A percentile compares a stretch with the other conserved stretches of the same genome.
Evolutionary conservation across 2,329 filamentous ascomycete species (phyloP).

Genomic region (Monosporascus cannonballus): DNA sequence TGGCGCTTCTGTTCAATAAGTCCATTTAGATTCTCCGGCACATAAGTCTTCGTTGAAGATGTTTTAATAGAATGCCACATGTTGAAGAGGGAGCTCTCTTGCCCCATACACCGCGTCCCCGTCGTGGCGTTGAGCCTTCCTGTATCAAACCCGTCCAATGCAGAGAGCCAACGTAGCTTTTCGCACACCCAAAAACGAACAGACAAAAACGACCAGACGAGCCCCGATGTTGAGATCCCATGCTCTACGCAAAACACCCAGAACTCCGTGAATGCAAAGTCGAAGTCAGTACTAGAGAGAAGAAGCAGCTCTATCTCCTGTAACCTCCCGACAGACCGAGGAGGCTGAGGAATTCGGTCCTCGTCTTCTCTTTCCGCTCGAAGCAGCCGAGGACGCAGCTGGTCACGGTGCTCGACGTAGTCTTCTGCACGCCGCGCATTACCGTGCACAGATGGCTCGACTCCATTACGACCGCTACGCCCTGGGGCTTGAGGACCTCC

Average conservation of each 20-base stretch:
- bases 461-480: conserved; percentile 96
- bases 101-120: no score
- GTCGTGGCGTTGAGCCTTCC: not conserved
- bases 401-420: conserved; percentile 78
- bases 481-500: conserved; percentile 87
- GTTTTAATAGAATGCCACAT: no score
- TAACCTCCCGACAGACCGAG: conserved; percentile 50
- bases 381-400: conserved; percentile 98
- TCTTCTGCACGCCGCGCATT: conserved; percentile 97
- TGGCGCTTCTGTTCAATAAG: no score
- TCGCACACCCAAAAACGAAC: not conserved
- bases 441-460: conserved; percentile 97
- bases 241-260: conserved; percentile 1
- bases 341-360: conserved; percentile 91
- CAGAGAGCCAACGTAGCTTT: not conserved
- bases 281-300: not conserved
- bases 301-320: conserved; percentile 5
- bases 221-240: conserved; percentile 10
- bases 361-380: conserved; percentile 84
- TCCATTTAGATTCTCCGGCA: no score
- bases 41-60: no score
- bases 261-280: not conserved
- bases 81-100: no score
- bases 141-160: not conserved
- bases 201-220: not conserved